phyloP scores from a whole-genome alignment of 176 grass and related monocot genomes.

The Guadua angustifolia region DNA sequence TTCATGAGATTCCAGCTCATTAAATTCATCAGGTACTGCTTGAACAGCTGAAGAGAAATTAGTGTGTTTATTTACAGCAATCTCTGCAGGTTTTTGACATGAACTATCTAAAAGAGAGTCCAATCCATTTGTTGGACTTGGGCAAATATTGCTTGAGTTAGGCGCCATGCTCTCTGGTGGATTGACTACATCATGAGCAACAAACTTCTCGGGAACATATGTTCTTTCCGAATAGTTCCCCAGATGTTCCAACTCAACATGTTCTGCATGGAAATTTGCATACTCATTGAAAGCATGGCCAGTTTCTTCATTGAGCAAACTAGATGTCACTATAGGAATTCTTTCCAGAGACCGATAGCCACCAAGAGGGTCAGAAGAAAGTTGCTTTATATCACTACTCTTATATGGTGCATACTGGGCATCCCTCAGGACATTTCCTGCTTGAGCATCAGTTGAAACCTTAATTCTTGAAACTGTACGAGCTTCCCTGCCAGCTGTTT shows the following conservation, averaged over 20 bases:
- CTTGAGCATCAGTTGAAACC: slow-evolving; percentile 45
- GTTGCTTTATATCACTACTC: slow-evolving; percentile 29
- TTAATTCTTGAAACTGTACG: slow-evolving; percentile 29
- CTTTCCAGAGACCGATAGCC: slow-evolving; percentile 29
- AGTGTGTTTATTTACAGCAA: neutral
- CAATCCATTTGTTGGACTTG: neutral
- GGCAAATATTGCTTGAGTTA: slow-evolving; percentile 22
- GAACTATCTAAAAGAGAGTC: neutral
- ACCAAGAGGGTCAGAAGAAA: slow-evolving; percentile 3
- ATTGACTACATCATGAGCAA: neutral
- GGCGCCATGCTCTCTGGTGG: slow-evolving; percentile 8
- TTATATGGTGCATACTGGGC: slow-evolving; percentile 28
- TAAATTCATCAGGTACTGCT: slow-evolving; percentile 37
- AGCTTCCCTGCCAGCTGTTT: slow-evolving; percentile 20
- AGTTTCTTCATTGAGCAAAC: slow-evolving; percentile 24
- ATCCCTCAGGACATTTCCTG: slow-evolving; percentile 24
- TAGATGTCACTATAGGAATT: neutral
- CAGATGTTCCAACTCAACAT: slow-evolving; percentile 5
- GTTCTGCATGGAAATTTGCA: slow-evolving; percentile 30
- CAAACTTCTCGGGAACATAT: slow-evolving; percentile 12
- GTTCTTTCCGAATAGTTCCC: slow-evolving; percentile 9
- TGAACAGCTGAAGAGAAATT: neutral
- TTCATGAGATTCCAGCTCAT: slow-evolving; percentile 54
- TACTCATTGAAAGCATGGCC: slow-evolving; percentile 22
- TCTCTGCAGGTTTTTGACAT: neutral